Percentiles rank a stretch among this genome's conserved stretches.
phyloP scores from a whole-genome alignment of 805 yeast species.

The Candida koratica region DNA sequence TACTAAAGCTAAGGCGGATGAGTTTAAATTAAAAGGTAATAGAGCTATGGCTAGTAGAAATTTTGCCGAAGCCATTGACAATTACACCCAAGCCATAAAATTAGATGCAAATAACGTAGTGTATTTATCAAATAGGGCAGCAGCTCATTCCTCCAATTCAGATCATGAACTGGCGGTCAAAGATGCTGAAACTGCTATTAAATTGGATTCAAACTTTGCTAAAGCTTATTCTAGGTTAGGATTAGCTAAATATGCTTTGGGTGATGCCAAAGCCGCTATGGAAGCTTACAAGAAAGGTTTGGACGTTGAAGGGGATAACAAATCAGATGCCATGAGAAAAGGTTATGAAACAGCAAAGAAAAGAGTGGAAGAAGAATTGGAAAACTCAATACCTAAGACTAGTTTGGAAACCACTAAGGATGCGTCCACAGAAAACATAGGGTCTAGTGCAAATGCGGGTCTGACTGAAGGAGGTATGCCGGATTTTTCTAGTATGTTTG shows the following conservation, averaged over 20 bases:
- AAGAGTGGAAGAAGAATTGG: slow-evolving; percentile 75
- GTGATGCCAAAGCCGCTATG: slow-evolving; percentile 85
- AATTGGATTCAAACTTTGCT: slow-evolving; percentile 72
- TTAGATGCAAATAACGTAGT: slow-evolving; percentile 72
- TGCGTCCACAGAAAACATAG: slow-evolving; percentile 18
- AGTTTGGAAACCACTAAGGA: slow-evolving; percentile 15
- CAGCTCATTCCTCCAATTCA: slow-evolving; percentile 80
- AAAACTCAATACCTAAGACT: slow-evolving; percentile 21
- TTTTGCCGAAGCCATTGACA: slow-evolving; percentile 64
- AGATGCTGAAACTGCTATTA: slow-evolving; percentile 82
- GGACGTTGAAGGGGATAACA: slow-evolving; percentile 78
- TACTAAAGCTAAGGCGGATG: slow-evolving; percentile 71
- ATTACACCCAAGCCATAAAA: slow-evolving; percentile 77
- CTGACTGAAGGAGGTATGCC: slow-evolving; percentile 61
- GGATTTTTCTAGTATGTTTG: slow-evolving; percentile 64
- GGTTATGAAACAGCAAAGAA: slow-evolving; percentile 93
- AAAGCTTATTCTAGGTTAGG: slow-evolving; percentile 96
- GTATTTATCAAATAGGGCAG: slow-evolving; percentile 91
- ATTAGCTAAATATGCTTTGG: slow-evolving; percentile 87
- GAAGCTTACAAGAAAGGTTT: slow-evolving; percentile 88
- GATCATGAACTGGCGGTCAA: slow-evolving; percentile 72
- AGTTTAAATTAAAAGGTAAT: slow-evolving; percentile 82
- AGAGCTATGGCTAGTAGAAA: slow-evolving; percentile 77
- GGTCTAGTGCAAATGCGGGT: slow-evolving; percentile 38
- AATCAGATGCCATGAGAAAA: slow-evolving; percentile 84